Evolutionary conservation across 805 yeast species (phyloP), one percentile per base, ranked within the genome.

Genomic region (Deakozyma indianensis): DNA sequence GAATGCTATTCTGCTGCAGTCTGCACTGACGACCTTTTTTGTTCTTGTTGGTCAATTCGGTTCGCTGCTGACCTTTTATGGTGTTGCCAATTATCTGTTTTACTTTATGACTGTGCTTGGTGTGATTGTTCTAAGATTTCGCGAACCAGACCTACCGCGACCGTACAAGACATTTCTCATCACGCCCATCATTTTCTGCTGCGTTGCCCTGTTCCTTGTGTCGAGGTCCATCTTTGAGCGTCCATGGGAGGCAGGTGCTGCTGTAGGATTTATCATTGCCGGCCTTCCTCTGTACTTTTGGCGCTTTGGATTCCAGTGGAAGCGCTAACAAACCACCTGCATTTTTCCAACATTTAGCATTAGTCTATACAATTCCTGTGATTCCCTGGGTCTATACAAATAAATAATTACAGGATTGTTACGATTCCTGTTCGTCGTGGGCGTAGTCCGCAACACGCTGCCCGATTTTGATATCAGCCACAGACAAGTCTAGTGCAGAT

Each of bases 1-100:
- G 20, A 53, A 56, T 35, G 68, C 68, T 3, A 38, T 63, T 4
- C 23, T 58, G n/a, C 50, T 64, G 20, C 64, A 63, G 44, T 55
- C 62, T 1, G 52, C 49, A 0, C 27, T 63, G 22, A 56, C 67
- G 3, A 35, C 54, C 1, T 45, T 53, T 2, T 67, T 56, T 47
- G 51, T 66, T n/a, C 24, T 62, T 9, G 52, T 60, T 2, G 70
- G 70, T 15, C 65, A 62, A 43, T 67, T 66, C 48, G 47, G 51
- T 32, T 47, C 61, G 18, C 56, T 66, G 21, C 52, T 66, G 15
- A 58, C 63, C 11, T 62, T 66, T 43, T 66, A 64, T 45, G 69
- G 69, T 2, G 56, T 60, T 2, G 58, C 62, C 5, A 59, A 58
- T 14, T 62, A 58, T 45, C 45, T 55, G 21, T 64, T 60, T 44